Base-by-base conservation (phyloP, 129 eudicot species). In the Flaveria bidentis region DNA sequence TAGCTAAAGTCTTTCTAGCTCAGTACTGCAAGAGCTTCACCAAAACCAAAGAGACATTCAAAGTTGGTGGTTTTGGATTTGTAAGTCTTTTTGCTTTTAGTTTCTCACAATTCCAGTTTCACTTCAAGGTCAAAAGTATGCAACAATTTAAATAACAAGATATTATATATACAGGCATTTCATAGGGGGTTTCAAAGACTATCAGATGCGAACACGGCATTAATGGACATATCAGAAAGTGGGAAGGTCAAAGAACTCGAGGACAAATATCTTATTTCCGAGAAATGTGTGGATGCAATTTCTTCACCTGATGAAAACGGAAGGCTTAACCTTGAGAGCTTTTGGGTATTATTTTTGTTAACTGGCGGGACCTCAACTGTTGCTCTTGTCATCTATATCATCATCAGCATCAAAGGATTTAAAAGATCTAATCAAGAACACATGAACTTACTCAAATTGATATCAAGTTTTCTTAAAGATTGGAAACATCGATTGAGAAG, bases 51-150 rank as follows among this genome's bases (percentile, higher is more conserved):
- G 81, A 84, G 57, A 83, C 80, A 20, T 85, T 74, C 68, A 81
- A 83, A 78, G 78, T 82, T 74, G 92, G 89, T 50, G 92, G 92
- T 23, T 87, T 52, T 45, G 92, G 92, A 80, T 87, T 73, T 42
- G 92, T 87, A 77, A 85, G 80, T 76, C 62, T 36, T 44, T 51
- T 46, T 39, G 51, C 14, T 79, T 23, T 49, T 36, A 41, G n/a
- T 56, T 6, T 11, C 2, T 5, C 22, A 23, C 10, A 73, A 23
- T 57, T 8, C 26, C 44, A 11, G 50, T 45, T 45, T 9, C 12
- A 61, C 14, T 25, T 6, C 26, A 15, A 15, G 11, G 11, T 26
- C 7, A 45, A 10, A 75, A 36, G 41, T 36, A 36, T 36, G 41
- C 1, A 36, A 45, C 61, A n/a, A 6, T 53, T 53, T 4, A 53